These are phyloP conservation scores for Phytophthora boehmeriae DNA, from an alignment of 352 stramenopile genomes.

Conservation along the genomic window DNA sequence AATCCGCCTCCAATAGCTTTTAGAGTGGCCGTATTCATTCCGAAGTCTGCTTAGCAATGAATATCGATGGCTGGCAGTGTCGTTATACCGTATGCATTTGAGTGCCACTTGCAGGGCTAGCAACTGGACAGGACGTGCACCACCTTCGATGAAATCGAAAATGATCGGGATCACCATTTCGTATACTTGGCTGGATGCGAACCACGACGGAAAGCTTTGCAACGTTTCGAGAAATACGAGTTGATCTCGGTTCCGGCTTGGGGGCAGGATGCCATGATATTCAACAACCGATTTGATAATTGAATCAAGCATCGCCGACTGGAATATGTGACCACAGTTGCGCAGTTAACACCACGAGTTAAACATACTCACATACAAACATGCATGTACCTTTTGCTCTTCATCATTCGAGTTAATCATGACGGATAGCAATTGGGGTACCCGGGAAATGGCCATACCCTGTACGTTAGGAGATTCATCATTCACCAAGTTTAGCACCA, in stretches of 20 bases:
- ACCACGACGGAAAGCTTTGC: slow-evolving; percentile 61
- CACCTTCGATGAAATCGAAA: slow-evolving; percentile 81
- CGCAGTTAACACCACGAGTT: neutral
- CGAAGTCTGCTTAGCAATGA: slow-evolving; percentile 71
- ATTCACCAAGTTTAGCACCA: slow-evolving; percentile 62
- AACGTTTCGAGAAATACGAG: slow-evolving; percentile 70
- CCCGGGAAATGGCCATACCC: slow-evolving; percentile 59
- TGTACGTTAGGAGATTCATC: slow-evolving; percentile 70
- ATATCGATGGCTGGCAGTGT: slow-evolving; percentile 70
- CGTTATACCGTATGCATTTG: slow-evolving; percentile 71
- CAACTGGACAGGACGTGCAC: slow-evolving; percentile 73
- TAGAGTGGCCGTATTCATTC: slow-evolving; percentile 71
- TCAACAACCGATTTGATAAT: slow-evolving; percentile 72
- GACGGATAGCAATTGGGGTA: slow-evolving; percentile 53
- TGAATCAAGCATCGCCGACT: slow-evolving; percentile 59
- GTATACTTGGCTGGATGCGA: slow-evolving; percentile 65
- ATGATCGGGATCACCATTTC: slow-evolving; percentile 79
- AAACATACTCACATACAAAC: neutral
- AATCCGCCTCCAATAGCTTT: slow-evolving; percentile 80
- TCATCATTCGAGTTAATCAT: slow-evolving; percentile 63
- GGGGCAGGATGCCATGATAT: slow-evolving; percentile 71
- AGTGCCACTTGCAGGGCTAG: slow-evolving; percentile 70
- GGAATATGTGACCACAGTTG: neutral
- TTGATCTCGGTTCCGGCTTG: slow-evolving; percentile 75
- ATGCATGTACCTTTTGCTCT: slow-evolving; percentile 77